Conservation (phyloP, 2,329 filamentous ascomycete species). For the Ophiostoma novo-ulmi region DNA sequence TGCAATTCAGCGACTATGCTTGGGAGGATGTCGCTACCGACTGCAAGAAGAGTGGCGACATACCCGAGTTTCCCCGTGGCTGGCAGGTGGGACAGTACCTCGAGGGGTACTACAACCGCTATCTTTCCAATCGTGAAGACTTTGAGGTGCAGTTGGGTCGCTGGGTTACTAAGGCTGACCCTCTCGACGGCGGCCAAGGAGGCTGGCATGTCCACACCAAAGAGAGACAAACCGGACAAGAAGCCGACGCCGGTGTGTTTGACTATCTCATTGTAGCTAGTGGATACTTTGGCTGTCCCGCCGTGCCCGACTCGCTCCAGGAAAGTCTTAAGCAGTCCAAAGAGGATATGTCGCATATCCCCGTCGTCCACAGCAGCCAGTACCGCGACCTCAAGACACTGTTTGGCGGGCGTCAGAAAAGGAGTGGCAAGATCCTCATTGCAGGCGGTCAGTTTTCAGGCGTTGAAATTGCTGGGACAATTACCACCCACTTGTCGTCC, state of each 20-base stretch:
- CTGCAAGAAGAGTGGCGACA: not conserved
- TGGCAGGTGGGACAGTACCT: constrained; percentile 74
- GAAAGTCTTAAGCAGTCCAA: constrained; percentile 32
- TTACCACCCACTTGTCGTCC: constrained; percentile 67
- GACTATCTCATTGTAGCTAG: constrained; percentile 68
- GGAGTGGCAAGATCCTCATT: constrained; percentile 60
- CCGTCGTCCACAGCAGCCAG: constrained; percentile 62
- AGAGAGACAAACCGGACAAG: constrained; percentile 35
- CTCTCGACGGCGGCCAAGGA: constrained; percentile 29
- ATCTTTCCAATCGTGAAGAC: constrained; percentile 41
- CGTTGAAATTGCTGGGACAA: constrained; percentile 67
- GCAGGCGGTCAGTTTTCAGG: constrained; percentile 81
- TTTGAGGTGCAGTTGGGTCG: constrained; percentile 47
- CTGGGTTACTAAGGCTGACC: constrained; percentile 41
- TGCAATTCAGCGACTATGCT: constrained; percentile 65
- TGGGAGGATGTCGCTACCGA: constrained; percentile 51
- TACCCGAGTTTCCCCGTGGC: constrained; percentile 65
- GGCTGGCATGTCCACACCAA: constrained; percentile 39
- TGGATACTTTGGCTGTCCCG: constrained; percentile 66
- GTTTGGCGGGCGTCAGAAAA: constrained; percentile 32
- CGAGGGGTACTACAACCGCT: constrained; percentile 56
- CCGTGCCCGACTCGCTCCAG: constrained; percentile 41
- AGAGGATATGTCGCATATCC: constrained; percentile 40
- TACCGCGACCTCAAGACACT: constrained; percentile 53
- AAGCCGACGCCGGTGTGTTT: constrained; percentile 46